Base-by-base conservation (phyloP, 306 rosid species). In the Betula pendula region DNA sequence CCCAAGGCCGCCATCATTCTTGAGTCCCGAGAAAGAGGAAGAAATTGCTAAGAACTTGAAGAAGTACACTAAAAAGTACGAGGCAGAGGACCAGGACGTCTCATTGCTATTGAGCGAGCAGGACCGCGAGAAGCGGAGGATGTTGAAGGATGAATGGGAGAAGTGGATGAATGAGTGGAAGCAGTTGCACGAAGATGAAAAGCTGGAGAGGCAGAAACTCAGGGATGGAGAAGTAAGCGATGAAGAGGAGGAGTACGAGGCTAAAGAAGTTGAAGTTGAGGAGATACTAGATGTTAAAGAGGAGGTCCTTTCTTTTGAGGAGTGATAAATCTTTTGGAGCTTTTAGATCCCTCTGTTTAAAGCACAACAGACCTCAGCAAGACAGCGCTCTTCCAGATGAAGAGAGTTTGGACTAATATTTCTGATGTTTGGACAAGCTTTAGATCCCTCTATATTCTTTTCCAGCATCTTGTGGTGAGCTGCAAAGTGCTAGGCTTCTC, bases 191-290 rank as follows among this genome's bases (percentile, higher is more conserved):
- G 98, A 94, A 53, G 83, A 74, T 50, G 88, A 87, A 52, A 84
- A 78, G 72, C 50, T 65, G 2, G 59, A 35, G 15, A 82, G 98
- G 81, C 82, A 85, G 83, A 70, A 77, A 42, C 93, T 94, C 1
- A 77, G 98, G 79, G 96, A 94, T 1, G 98, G 98, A 6, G 98
- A 94, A 76, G 97, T 86, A 3, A 92, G 98, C 35, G 98, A 94
- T 3, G 98, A 94, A 67, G 98, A 94, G 65, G 98, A 91, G 70
- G 97, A 94, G 79, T 93, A 91, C 0, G 97, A 93, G 80, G 98
- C 98, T 7, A 93, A 92, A 85, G 97, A 91, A 63, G 85, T 93
- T 0, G 96, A 91, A 70, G 92, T 93, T 0, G 98, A 93, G 81
- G 98, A 93, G 81, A 69, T 87, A 19, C 31, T 93, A 2, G 79